Evolutionary conservation across 2,329 filamentous ascomycete species (phyloP).

Genomic region (Curvularia sp.): DNA sequence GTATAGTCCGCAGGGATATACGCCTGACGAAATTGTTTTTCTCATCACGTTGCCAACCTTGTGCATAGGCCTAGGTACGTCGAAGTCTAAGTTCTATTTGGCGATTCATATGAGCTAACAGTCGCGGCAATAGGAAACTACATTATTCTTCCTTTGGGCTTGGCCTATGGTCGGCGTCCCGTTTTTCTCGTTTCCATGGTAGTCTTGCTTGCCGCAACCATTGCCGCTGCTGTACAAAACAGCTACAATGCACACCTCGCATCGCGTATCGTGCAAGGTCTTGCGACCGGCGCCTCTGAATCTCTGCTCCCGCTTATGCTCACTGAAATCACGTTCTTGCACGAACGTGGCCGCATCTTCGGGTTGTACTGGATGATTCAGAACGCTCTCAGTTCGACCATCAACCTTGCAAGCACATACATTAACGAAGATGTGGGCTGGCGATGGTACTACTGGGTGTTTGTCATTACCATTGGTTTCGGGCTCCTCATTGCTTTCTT

Average conservation of each 20-base stretch:
- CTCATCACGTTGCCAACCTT: not conserved
- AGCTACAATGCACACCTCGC: not conserved
- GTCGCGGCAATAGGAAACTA: not conserved
- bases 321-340: not conserved
- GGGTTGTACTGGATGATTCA: not conserved
- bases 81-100: not conserved
- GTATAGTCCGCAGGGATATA: not conserved
- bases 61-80: conserved; percentile 1
- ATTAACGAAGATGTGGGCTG: not conserved
- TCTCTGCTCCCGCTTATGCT: not conserved
- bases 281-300: not conserved
- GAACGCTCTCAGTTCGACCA: not conserved
- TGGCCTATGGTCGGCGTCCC: not conserved
- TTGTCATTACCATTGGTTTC: not conserved
- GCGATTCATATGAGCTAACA: not conserved
- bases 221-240: not conserved
- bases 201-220: not conserved
- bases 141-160: not conserved
- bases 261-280: not conserved
- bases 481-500: not conserved
- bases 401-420: not conserved
- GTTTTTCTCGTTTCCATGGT: not conserved
- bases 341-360: not conserved
- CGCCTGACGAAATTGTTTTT: not conserved
- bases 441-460: conserved; percentile 1